These are phyloP conservation scores for Trichoderma polysporum DNA, from an alignment of 2,329 filamentous ascomycete species.

Conservation along the genomic window DNA sequence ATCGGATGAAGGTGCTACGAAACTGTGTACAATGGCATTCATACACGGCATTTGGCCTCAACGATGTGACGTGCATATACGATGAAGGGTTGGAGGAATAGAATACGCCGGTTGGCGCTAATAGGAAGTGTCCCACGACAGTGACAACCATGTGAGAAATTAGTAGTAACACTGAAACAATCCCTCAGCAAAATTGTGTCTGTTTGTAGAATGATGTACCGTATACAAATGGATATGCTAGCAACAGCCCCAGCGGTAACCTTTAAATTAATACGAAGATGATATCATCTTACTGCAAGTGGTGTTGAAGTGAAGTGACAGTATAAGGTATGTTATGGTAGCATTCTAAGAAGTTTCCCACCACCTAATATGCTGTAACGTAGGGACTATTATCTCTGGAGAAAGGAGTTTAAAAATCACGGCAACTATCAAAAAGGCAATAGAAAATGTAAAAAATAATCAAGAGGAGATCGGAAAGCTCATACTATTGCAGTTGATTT, in stretches of 20 bases:
- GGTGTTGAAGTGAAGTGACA: no score
- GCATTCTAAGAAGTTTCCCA: no score
- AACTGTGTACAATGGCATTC: neutral
- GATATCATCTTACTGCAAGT: neutral
- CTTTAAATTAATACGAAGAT: no score
- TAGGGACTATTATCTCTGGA: no score
- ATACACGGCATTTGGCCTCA: neutral
- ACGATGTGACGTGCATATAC: neutral
- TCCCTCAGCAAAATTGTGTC: neutral
- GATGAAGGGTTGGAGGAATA: neutral
- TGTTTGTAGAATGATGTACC: neutral
- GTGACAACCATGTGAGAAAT: neutral
- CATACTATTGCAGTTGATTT: neutral
- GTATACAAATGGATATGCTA: neutral
- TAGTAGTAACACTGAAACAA: neutral
- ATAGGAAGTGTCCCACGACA: neutral
- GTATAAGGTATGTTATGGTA: no score
- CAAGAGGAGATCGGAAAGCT: neutral
- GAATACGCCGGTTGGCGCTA: neutral
- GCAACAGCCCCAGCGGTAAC: no score
- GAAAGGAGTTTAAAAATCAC: no score
- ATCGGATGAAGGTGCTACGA: neutral
- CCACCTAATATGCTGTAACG: no score
- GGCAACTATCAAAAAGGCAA: neutral
- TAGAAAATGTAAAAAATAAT: neutral